These are phyloP conservation scores for Eremothecium coryli DNA, from an alignment of 1,139 yeast species.

Conservation along the genomic window DNA sequence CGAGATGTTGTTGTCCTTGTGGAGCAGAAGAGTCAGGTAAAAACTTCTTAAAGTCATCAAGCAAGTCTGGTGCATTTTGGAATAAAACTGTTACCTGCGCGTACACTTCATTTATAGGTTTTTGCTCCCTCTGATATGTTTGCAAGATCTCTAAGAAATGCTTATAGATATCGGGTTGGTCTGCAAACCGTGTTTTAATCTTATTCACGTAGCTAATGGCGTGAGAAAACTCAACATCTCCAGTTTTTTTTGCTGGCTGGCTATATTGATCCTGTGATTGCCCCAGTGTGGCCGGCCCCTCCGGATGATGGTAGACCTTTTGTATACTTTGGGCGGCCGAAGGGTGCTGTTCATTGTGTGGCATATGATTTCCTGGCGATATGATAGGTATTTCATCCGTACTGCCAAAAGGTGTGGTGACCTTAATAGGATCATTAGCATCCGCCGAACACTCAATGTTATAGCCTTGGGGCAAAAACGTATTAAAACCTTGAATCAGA, in stretches of 20 bases:
- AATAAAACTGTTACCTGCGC: constrained; percentile 84
- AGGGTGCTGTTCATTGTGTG: constrained; percentile 9
- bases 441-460: constrained; percentile 85
- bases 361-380: constrained; percentile 5
- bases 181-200: constrained; percentile 85
- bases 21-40: constrained; percentile 73
- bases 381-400: constrained; percentile 33
- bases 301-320: constrained; percentile 8
- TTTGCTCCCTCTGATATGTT: constrained; percentile 91
- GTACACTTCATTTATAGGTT: constrained; percentile 90
- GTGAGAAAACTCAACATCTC: constrained; percentile 93
- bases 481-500: constrained; percentile 92
- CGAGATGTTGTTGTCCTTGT: constrained; percentile 14
- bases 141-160: constrained; percentile 89
- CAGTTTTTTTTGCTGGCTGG: constrained; percentile 39
- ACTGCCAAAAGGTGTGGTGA: constrained; percentile 92
- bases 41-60: constrained; percentile 91
- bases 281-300: constrained; percentile 21
- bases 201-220: constrained; percentile 94
- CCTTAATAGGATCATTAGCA: constrained; percentile 87
- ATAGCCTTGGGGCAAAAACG: constrained; percentile 94
- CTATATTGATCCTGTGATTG: constrained; percentile 18
- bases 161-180: constrained; percentile 93
- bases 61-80: constrained; percentile 85
- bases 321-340: constrained; percentile 14